These are phyloP conservation scores for Lactarius tabidus DNA, from an alignment of 768 basidiomycete genomes.

Conservation along the genomic window DNA sequence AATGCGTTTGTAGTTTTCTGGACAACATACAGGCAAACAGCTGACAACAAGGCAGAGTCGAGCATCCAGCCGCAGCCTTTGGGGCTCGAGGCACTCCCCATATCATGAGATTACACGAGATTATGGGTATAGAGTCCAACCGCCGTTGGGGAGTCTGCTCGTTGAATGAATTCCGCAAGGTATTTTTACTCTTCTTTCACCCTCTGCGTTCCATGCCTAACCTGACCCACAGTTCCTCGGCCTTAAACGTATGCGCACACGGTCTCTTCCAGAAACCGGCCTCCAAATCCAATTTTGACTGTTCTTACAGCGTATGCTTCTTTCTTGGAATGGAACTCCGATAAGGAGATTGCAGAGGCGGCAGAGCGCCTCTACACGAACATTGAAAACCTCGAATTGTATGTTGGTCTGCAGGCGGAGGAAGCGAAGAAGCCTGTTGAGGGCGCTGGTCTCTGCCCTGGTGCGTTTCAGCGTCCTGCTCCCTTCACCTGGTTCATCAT, in stretches of 20 bases:
- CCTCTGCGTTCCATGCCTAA: not conserved
- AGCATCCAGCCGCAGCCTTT: conserved; percentile 68
- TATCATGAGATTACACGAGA: conserved; percentile 70
- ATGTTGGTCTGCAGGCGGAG: conserved; percentile 78
- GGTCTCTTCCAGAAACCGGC: not conserved
- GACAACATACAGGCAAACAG: not conserved
- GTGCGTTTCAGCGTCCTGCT: conserved; percentile 34
- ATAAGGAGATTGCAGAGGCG: conserved; percentile 60
- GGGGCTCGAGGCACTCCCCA: conserved; percentile 72
- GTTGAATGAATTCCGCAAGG: conserved; percentile 78
- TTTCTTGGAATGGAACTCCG: conserved; percentile 81
- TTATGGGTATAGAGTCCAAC: conserved; percentile 80
- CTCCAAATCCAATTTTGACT: not conserved
- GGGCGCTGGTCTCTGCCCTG: conserved; percentile 83
- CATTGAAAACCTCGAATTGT: conserved; percentile 75
- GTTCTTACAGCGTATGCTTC: conserved; percentile 49
- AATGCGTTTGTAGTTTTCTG: conserved; percentile 49
- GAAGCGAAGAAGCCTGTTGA: conserved; percentile 68
- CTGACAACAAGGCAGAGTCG: conserved; percentile 44
- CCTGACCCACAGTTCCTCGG: conserved; percentile 54
- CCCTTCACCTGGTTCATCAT: not conserved
- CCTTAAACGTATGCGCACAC: conserved; percentile 53
- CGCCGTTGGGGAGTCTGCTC: conserved; percentile 79
- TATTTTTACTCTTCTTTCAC: conserved; percentile 18
- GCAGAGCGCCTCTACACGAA: conserved; percentile 77